Percentiles rank a stretch among this genome's conserved stretches.
Evolutionary conservation across 1,284 basidiomycete species (phyloP).

Genomic region (Exsudoporus floridanus): DNA sequence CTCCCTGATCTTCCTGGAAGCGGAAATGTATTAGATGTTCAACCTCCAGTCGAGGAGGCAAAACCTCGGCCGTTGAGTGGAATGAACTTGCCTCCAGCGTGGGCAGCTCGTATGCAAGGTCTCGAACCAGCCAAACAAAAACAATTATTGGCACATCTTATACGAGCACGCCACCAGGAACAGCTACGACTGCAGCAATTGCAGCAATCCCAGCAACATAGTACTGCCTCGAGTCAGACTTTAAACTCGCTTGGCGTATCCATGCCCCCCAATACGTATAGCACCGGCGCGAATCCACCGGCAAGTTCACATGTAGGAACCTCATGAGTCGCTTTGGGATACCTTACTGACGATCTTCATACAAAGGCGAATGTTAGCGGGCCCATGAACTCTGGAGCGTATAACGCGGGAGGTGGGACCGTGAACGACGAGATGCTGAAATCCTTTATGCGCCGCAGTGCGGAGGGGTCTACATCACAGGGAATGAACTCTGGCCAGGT

Average conservation of each 20-base stretch:
- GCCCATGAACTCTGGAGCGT: slow-evolving; percentile 7
- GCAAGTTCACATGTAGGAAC: slow-evolving; percentile 21
- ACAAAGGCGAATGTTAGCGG: slow-evolving; percentile 15
- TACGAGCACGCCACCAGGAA: slow-evolving; percentile 26
- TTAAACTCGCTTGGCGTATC: slow-evolving; percentile 14
- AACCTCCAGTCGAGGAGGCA: slow-evolving; percentile 23
- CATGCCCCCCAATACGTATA: slow-evolving; percentile 13
- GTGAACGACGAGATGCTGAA: slow-evolving; percentile 59
- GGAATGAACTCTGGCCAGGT: slow-evolving; percentile 20
- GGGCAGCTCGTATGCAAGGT: slow-evolving; percentile 24
- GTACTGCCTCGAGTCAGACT: slow-evolving; percentile 11
- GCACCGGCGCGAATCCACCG: slow-evolving; percentile 10
- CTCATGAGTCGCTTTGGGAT: not conserved
- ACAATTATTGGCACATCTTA: slow-evolving; percentile 17
- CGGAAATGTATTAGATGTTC: slow-evolving; percentile 15
- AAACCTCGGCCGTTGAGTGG: slow-evolving; percentile 1
- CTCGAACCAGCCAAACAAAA: slow-evolving; percentile 29
- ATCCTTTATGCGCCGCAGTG: slow-evolving; percentile 59
- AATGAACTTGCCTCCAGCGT: slow-evolving; percentile 8
- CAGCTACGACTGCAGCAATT: slow-evolving; percentile 33
- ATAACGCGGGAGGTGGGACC: slow-evolving; percentile 27
- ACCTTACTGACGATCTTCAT: slow-evolving; percentile 6
- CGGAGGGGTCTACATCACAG: slow-evolving; percentile 35
- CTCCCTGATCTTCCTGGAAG: slow-evolving; percentile 50
- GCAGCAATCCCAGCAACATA: slow-evolving; percentile 32